Conservation (phyloP, 441 rosid genomes). For the Cnidoscolus chayamansa region DNA sequence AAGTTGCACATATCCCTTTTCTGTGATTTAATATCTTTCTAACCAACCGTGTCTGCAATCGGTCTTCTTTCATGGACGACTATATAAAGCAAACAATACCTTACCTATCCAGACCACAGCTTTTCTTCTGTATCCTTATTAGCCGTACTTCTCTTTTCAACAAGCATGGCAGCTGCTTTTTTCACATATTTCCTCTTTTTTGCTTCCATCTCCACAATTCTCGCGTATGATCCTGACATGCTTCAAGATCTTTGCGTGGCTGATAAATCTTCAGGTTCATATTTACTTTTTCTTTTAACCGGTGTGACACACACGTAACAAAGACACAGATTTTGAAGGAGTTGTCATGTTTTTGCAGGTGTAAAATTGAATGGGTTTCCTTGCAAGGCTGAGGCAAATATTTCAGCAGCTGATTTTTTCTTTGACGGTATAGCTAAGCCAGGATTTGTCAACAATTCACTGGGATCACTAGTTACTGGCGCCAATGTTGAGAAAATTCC, state of each 20-base stretch:
- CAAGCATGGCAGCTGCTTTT: constrained; percentile 29
- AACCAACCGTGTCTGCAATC: neutral
- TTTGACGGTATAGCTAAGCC: constrained; percentile 60
- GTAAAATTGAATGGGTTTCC: constrained; percentile 66
- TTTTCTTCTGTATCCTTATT: neutral
- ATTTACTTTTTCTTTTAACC: neutral
- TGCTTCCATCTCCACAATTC: constrained; percentile 24
- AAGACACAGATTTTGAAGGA: no score
- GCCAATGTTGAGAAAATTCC: constrained; percentile 79
- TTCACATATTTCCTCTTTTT: constrained; percentile 31
- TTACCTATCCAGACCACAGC: constrained; percentile 2
- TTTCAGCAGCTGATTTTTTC: constrained; percentile 65
- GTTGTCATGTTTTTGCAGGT: constrained; percentile 25
- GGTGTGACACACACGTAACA: no score
- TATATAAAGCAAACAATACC: neutral
- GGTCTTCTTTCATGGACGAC: neutral
- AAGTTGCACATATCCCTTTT: constrained; percentile 32
- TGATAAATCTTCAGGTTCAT: constrained; percentile 48
- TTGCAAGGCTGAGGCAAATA: constrained; percentile 60
- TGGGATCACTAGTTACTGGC: constrained; percentile 61
- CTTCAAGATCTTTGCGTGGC: constrained; percentile 90
- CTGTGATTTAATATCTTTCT: constrained; percentile 21
- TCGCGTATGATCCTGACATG: constrained; percentile 63
- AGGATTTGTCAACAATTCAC: constrained; percentile 46
- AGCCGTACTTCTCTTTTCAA: neutral